Base-by-base conservation (phyloP, 345 rosid genomes). In the Conringia planisiliqua region DNA sequence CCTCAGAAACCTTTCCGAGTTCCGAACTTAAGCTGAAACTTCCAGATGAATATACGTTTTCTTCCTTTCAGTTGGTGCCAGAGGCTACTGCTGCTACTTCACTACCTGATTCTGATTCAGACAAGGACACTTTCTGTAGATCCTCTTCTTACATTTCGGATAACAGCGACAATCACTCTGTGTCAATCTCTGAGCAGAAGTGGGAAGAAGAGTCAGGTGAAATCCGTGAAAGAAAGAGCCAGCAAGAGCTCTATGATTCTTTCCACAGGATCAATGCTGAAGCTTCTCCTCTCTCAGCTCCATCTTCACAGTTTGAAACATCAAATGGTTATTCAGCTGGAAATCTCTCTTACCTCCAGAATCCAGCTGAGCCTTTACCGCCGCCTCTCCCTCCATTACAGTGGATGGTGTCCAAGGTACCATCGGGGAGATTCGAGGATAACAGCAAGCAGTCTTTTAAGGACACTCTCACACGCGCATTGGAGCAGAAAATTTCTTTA, bases 41-140 rank as follows among this genome's bases (percentile, higher is more conserved):
- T 81, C 89, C 97, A 52, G 81, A 84, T 62, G 83, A 85, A 76
- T 90, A 89, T 71, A 77, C 78, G 77, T 89, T 94, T 82, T 82
- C 96, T 57, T 84, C 96, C 0, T 94, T 94, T 79, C 98, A 91
- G 78, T 83, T 94, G 87, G 89, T 94, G 29, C 96, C 97, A 32
- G 87, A 85, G 71, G 73, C 84, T 79, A 63, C 81, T 78, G 62
- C 72, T 79, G 64, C 79, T 65, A 29, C 76, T 35, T 57, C 82
- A 39, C 64, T 71, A 61, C 84, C 51, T 39, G 82, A 78, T 84
- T 87, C 80, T 7, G 92, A 90, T 68, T 87, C 97, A 30, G 98
- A 91, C 79, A 93, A 86, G 47, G 96, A 88, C 70, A 91, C 97
- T 13, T 91, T 91, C 83, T 91, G 93, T 65, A 88, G 91, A 79